Evolutionary conservation across 257 asterid species (phyloP).

Genomic region (Scutellaria baicalensis): DNA sequence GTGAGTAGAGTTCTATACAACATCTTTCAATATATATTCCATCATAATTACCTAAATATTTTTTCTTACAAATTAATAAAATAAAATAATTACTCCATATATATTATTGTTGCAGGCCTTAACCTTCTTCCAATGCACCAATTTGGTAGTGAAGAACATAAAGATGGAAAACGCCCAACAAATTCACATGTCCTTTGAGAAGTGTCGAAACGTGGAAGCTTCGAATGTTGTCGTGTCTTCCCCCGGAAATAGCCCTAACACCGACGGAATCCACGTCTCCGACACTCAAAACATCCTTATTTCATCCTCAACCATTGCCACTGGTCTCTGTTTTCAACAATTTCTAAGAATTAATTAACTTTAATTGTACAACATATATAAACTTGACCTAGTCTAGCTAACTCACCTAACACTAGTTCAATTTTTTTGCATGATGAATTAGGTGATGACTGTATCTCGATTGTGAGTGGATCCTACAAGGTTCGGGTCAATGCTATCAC

Average conservation of each 20-base stretch:
- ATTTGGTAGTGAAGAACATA: slow-evolving; percentile 41
- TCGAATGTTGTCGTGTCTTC: slow-evolving; percentile 41
- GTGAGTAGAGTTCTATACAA: slow-evolving; percentile 25
- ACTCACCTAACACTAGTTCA: no score
- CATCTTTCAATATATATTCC: no score
- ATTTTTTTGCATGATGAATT: slow-evolving; percentile 2
- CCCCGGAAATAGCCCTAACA: slow-evolving; percentile 68
- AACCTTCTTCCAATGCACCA: slow-evolving; percentile 52
- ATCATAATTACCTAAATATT: no score
- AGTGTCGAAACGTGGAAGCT: slow-evolving; percentile 38
- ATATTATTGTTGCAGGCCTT: slow-evolving; percentile 44
- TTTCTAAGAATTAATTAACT: no score
- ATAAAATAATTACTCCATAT: no score
- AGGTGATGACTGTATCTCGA: slow-evolving; percentile 94
- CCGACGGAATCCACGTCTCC: slow-evolving; percentile 79
- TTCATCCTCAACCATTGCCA: slow-evolving; percentile 40
- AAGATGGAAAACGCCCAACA: slow-evolving; percentile 57
- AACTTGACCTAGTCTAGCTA: no score
- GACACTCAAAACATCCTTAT: slow-evolving; percentile 42
- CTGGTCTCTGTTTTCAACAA: slow-evolving; percentile 33
- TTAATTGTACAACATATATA: background rate
- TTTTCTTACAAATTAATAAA: no score
- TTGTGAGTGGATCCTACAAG: slow-evolving; percentile 49
- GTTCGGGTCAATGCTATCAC: slow-evolving; percentile 36
- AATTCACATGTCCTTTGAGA: slow-evolving; percentile 52